Evolutionary conservation across 352 stramenopile species (phyloP).

Genomic region (Phytopythium mirpurense): DNA sequence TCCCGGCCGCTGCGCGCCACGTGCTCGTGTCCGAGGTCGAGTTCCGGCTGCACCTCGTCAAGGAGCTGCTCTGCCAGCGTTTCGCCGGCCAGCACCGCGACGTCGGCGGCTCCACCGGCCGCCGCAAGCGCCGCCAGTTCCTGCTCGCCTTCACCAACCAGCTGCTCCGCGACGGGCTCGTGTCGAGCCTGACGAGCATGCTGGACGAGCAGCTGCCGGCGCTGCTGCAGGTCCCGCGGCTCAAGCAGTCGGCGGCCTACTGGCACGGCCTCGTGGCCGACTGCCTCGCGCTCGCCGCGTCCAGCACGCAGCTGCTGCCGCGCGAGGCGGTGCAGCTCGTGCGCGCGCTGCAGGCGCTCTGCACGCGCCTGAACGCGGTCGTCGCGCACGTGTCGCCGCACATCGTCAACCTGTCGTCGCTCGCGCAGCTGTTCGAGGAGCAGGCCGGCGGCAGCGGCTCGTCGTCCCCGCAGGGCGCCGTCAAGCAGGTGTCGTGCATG

Average conservation of each 20-base stretch:
- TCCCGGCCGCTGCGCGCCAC: constrained; percentile 63
- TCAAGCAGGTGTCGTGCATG: constrained; percentile 76
- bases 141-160: constrained; percentile 67
- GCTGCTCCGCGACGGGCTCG: constrained; percentile 38
- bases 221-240: constrained; percentile 45
- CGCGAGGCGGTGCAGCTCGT: constrained; percentile 52
- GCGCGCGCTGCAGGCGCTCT: constrained; percentile 48
- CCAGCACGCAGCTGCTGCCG: constrained; percentile 42
- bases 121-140: constrained; percentile 56
- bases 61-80: constrained; percentile 65
- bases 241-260: constrained; percentile 67
- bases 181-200: constrained; percentile 42
- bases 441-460: constrained; percentile 49
- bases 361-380: constrained; percentile 42
- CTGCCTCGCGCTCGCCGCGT: constrained; percentile 53
- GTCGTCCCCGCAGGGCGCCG: constrained; percentile 52
- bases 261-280: constrained; percentile 76
- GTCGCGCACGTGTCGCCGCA: constrained; percentile 74
- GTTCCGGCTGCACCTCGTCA: constrained; percentile 69
- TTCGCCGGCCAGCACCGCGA: constrained; percentile 31
- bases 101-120: background rate
- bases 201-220: constrained; percentile 48
- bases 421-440: constrained; percentile 52
- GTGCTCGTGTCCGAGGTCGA: constrained; percentile 74
- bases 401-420: constrained; percentile 78